These are phyloP conservation scores for Yamadazyma membranifaciens DNA, from an alignment of 1,139 yeast genomes.

Conservation along the genomic window DNA sequence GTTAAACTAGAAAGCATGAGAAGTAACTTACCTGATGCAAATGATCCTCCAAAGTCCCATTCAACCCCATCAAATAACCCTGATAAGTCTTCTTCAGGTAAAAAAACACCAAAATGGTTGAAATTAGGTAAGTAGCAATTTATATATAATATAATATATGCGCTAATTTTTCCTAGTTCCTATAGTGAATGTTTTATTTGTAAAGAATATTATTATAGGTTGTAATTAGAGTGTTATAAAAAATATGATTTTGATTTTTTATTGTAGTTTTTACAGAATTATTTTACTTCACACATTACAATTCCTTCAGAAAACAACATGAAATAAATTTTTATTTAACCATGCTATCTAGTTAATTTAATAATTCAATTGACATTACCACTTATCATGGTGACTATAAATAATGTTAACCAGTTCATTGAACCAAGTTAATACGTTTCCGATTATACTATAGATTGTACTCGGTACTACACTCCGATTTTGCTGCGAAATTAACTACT, in stretches of 20 bases:
- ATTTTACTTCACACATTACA: neutral
- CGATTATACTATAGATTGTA: no score
- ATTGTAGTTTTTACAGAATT: neutral
- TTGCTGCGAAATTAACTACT: no score
- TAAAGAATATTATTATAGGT: neutral
- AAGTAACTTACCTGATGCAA: constrained; percentile 23
- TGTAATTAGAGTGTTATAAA: neutral
- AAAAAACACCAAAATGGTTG: constrained; percentile 9
- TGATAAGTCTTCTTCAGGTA: neutral
- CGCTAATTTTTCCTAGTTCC: neutral
- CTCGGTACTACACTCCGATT: no score
- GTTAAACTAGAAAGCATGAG: constrained; percentile 35
- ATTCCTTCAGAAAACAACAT: no score
- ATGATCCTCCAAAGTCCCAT: neutral
- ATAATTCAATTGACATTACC: no score
- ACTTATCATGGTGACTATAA: no score
- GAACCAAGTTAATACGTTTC: no score
- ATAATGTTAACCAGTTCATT: no score
- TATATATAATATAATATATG: neutral
- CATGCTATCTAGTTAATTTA: no score
- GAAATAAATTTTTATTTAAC: no score
- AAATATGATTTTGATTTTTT: no score
- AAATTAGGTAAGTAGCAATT: constrained; percentile 7
- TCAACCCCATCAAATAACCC: neutral
- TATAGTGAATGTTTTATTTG: neutral